Evolutionary conservation across 2,329 filamentous ascomycete genomes (phyloP).

Genomic region (Domatiomyces catenatus): DNA sequence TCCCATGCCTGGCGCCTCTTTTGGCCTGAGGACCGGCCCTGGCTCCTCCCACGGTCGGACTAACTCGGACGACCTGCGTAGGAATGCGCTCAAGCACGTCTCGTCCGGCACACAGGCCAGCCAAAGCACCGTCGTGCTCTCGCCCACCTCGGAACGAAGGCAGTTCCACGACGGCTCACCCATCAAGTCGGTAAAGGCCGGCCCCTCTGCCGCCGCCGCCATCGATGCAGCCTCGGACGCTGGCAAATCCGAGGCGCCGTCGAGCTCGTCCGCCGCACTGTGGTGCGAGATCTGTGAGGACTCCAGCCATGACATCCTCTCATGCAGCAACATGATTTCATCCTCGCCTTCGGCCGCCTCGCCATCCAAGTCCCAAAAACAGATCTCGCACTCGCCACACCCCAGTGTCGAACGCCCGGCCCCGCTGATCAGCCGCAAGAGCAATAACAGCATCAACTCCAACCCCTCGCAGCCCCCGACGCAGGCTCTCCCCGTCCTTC

Average conservation of each 20-base stretch:
- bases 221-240: neutral
- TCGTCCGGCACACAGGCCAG: constrained; percentile 10
- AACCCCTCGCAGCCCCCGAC: constrained; percentile 1
- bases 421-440: constrained; percentile 12
- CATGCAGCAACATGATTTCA: constrained; percentile 74
- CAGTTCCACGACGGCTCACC: constrained; percentile 1
- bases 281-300: constrained; percentile 97
- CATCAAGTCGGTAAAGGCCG: neutral
- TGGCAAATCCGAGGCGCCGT: constrained; percentile 35
- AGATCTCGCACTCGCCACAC: neutral
- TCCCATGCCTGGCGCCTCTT: constrained; percentile 10
- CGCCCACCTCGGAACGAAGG: neutral
- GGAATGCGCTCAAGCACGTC: constrained; percentile 7
- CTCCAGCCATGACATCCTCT: constrained; percentile 80
- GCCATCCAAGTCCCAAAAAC: neutral
- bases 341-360: neutral
- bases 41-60: neutral
- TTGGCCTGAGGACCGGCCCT: constrained; percentile 9
- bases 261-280: constrained; percentile 39
- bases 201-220: neutral
- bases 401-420: constrained; percentile 5
- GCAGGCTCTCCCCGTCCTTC: constrained; percentile 6
- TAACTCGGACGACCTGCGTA: constrained; percentile 12
- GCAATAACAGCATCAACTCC: constrained; percentile 4
- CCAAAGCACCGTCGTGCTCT: constrained; percentile 12